Percentiles rank a stretch among this genome's conserved stretches.
Conservation (phyloP, 768 basidiomycete genomes). For the Pisolithus albus region DNA sequence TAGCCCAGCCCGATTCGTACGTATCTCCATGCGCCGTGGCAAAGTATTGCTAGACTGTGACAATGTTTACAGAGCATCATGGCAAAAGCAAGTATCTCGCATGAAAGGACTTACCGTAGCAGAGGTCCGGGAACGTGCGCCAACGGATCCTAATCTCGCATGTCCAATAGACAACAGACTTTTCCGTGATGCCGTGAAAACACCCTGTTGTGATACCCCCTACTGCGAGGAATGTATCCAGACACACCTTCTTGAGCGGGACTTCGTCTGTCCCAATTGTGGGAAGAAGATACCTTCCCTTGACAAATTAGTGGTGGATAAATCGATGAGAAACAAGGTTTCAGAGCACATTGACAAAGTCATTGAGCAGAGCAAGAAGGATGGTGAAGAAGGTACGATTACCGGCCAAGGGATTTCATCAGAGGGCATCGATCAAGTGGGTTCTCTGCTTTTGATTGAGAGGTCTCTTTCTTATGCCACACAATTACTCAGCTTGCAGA, state of each 20-base stretch:
- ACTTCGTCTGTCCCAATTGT: constrained; percentile 92
- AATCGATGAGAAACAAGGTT: constrained; percentile 70
- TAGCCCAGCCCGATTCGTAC: constrained; percentile 93
- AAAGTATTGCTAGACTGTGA: background rate
- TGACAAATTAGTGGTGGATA: constrained; percentile 80
- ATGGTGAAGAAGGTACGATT: constrained; percentile 41
- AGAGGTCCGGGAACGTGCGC: constrained; percentile 82
- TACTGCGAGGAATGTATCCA: constrained; percentile 99
- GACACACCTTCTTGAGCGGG: constrained; percentile 87
- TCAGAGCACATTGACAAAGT: constrained; percentile 75
- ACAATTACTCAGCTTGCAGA: constrained; percentile 18
- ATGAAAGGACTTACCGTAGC: constrained; percentile 76
- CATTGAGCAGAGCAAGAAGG: constrained; percentile 71
- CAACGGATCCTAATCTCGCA: constrained; percentile 69
- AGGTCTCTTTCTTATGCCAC: background rate
- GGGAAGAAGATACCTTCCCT: constrained; percentile 80
- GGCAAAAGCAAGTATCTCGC: constrained; percentile 86
- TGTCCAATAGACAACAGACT: constrained; percentile 93
- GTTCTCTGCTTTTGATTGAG: background rate
- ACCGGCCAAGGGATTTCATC: constrained; percentile 17
- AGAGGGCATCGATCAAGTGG: constrained; percentile 31
- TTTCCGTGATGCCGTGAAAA: constrained; percentile 90
- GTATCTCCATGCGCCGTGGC: constrained; percentile 26
- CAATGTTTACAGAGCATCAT: constrained; percentile 60
- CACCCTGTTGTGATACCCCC: constrained; percentile 84